Conservation (phyloP, 768 basidiomycete species). For the Panaeolus papilionaceus region DNA sequence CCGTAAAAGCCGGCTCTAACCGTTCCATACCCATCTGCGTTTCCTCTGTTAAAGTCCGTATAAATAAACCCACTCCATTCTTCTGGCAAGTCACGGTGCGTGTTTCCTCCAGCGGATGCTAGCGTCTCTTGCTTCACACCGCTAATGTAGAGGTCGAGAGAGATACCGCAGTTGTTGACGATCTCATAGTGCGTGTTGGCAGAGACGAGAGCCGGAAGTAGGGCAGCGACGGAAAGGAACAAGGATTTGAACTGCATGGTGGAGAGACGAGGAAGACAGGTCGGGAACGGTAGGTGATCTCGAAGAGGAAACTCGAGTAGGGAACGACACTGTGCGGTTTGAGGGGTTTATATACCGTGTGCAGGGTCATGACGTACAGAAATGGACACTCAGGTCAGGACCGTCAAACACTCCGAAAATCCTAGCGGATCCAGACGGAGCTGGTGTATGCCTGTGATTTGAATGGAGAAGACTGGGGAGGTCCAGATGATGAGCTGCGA, state of each 20-base stretch:
- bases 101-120: no score
- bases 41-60: slow-evolving; percentile 32
- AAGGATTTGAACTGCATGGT: neutral
- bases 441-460: neutral
- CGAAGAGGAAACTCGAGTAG: neutral
- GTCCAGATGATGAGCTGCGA: neutral
- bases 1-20: no score
- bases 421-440: neutral
- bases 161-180: slow-evolving; percentile 34
- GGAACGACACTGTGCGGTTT: neutral
- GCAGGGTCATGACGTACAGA: neutral
- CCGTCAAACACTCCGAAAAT: neutral
- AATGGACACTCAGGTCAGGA: neutral
- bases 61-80: slow-evolving; percentile 34
- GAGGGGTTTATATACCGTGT: neutral
- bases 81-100: slow-evolving; percentile 26
- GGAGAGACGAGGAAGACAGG: no score
- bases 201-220: neutral
- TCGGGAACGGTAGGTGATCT: no score
- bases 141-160: slow-evolving; percentile 32
- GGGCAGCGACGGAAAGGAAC: neutral
- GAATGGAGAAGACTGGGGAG: neutral
- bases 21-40: slow-evolving; percentile 28
- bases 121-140: slow-evolving; percentile 27
- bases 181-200: slow-evolving; percentile 27